These are phyloP conservation scores for Eucalyptus marginata DNA, from an alignment of 345 rosid genomes.

Conservation along the genomic window DNA sequence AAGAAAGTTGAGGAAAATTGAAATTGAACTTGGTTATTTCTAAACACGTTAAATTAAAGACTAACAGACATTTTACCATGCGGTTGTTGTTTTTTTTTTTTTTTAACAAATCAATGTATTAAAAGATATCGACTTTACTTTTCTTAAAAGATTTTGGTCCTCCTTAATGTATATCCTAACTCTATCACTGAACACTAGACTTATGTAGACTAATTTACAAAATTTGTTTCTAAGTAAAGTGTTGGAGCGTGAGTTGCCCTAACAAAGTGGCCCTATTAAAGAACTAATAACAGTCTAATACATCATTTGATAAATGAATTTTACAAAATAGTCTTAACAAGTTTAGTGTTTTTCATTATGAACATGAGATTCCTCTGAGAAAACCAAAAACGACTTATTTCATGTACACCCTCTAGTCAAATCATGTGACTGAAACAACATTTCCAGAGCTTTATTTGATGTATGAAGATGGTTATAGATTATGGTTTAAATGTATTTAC, in stretches of 20 bases:
- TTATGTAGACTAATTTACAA: background rate
- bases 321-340: background rate
- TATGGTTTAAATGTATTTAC: background rate
- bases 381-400: background rate
- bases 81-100: background rate
- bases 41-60: background rate
- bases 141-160: background rate
- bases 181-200: background rate
- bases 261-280: background rate
- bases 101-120: background rate
- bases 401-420: background rate
- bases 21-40: background rate
- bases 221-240: background rate
- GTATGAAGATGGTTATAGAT: background rate
- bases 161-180: background rate
- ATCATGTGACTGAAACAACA: background rate
- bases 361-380: background rate
- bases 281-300: background rate
- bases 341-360: background rate
- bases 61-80: background rate
- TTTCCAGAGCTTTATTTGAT: background rate
- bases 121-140: background rate
- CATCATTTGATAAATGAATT: background rate
- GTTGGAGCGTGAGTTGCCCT: background rate
- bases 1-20: background rate